Evolutionary conservation across 352 stramenopile genomes (phyloP).

Genomic region (Pythium vanterpoolii): DNA sequence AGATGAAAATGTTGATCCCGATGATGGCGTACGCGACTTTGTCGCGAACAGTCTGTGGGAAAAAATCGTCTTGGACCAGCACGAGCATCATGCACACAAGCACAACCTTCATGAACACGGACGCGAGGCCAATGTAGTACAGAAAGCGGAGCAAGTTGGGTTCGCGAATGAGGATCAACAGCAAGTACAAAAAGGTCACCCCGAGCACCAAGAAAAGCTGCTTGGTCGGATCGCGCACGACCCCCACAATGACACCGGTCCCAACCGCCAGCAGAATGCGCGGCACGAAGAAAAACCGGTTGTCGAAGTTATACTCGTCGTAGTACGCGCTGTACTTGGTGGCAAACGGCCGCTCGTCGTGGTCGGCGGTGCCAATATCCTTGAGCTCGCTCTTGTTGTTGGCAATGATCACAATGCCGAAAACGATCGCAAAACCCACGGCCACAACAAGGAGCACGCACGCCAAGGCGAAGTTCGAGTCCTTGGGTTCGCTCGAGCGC

Average conservation of each 20-base stretch:
- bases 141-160: conserved; percentile 79
- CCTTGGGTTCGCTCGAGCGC: conserved; percentile 27
- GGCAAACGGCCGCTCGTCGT: conserved; percentile 75
- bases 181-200: conserved; percentile 66
- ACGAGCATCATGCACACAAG: conserved; percentile 80
- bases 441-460: conserved; percentile 43
- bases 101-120: conserved; percentile 80
- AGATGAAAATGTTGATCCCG: conserved; percentile 80
- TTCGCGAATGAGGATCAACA: conserved; percentile 63
- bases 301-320: conserved; percentile 89
- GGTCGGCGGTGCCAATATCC: conserved; percentile 71
- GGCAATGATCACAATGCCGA: conserved; percentile 65
- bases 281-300: conserved; percentile 86
- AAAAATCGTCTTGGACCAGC: conserved; percentile 73
- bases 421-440: conserved; percentile 54
- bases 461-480: conserved; percentile 37
- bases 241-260: conserved; percentile 71
- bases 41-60: conserved; percentile 75
- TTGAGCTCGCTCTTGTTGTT: conserved; percentile 65
- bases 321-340: conserved; percentile 86
- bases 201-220: conserved; percentile 76
- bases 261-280: conserved; percentile 64
- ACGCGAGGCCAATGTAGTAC: conserved; percentile 78
- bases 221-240: conserved; percentile 58
- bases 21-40: conserved; percentile 87